Conservation (phyloP, 1,139 yeast species). For the Candida mesenterica region DNA sequence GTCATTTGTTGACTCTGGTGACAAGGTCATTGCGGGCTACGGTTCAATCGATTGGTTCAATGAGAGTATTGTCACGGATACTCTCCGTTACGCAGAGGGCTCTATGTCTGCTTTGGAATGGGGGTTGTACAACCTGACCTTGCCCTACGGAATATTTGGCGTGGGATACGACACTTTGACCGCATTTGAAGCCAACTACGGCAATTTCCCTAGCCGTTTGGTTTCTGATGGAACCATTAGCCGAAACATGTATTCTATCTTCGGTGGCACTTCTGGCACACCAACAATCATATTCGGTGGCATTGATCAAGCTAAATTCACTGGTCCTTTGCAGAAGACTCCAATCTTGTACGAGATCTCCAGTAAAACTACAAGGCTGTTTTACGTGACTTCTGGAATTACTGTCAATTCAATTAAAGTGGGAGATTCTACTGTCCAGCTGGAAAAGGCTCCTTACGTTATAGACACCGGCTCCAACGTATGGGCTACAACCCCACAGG, state of each 20-base stretch:
- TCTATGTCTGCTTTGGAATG: conserved; percentile 9
- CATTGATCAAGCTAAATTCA: conserved; percentile 16
- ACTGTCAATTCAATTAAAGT: conserved; percentile 19
- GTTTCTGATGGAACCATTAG: conserved; percentile 15
- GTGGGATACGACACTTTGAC: conserved; percentile 18
- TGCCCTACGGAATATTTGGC: conserved; percentile 19
- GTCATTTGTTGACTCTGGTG: conserved; percentile 11
- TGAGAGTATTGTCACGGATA: conserved; percentile 13
- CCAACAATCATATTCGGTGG: conserved; percentile 22
- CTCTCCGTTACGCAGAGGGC: conserved; percentile 7
- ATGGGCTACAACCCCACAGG: conserved; percentile 19
- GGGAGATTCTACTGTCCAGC: conserved; percentile 13
- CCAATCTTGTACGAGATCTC: conserved; percentile 16
- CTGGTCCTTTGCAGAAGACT: conserved; percentile 18
- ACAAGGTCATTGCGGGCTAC: conserved; percentile 12
- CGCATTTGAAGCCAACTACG: conserved; percentile 2
- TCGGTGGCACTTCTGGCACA: conserved; percentile 11
- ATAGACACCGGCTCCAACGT: conserved; percentile 23
- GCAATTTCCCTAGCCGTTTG: conserved; percentile 12
- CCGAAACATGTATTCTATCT: conserved; percentile 15
- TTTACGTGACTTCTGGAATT: conserved; percentile 16
- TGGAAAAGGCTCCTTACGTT: conserved; percentile 17
- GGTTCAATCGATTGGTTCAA: conserved; percentile 17
- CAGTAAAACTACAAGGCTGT: conserved; percentile 10
- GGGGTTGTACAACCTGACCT: conserved; percentile 10